A percentile compares a stretch with the other conserved stretches of the same genome.
These are phyloP conservation scores for Xylaria nigripes DNA, from an alignment of 495 filamentous ascomycete species.

Conservation along the genomic window DNA sequence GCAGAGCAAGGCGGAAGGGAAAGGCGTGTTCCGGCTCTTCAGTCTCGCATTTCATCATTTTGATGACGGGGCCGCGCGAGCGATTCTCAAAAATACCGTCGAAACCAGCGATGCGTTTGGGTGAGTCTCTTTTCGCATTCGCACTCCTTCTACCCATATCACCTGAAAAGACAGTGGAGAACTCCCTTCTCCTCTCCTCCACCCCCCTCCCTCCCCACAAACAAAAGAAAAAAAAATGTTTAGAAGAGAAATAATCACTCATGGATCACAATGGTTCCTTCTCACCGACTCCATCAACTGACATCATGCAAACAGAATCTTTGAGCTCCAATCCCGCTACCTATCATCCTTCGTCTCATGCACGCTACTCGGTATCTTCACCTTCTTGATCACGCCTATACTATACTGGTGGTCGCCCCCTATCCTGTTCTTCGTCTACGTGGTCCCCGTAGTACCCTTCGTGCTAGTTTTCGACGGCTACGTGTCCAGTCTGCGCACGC, in stretches of 20 bases:
- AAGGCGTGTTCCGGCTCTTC: conserved; percentile 55
- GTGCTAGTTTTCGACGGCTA: conserved; percentile 59
- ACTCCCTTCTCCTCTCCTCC: too few relatives aligned
- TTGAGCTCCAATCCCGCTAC: conserved; percentile 61
- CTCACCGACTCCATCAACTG: not conserved
- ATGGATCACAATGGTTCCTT: not conserved
- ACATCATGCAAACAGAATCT: conserved; percentile 40
- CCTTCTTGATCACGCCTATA: conserved; percentile 44
- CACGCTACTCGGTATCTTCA: conserved; percentile 44
- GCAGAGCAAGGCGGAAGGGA: conserved; percentile 23
- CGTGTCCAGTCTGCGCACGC: conserved; percentile 55
- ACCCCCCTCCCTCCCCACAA: too few relatives aligned
- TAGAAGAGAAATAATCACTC: too few relatives aligned
- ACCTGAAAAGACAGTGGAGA: too few relatives aligned
- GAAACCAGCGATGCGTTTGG: conserved; percentile 57
- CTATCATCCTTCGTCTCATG: conserved; percentile 47
- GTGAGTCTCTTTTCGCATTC: conserved; percentile 24
- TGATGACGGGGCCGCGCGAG: conserved; percentile 48
- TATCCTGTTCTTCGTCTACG: conserved; percentile 56
- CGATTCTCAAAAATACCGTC: conserved; percentile 54
- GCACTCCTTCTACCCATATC: not conserved
- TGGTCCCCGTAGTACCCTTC: conserved; percentile 55
- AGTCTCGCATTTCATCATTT: conserved; percentile 75
- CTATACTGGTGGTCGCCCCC: conserved; percentile 47
- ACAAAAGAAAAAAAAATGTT: too few relatives aligned